A percentile compares a stretch with the other conserved stretches of the same genome.
Conservation (phyloP, 768 basidiomycete genomes). For the Phanerochaete carnosa region DNA sequence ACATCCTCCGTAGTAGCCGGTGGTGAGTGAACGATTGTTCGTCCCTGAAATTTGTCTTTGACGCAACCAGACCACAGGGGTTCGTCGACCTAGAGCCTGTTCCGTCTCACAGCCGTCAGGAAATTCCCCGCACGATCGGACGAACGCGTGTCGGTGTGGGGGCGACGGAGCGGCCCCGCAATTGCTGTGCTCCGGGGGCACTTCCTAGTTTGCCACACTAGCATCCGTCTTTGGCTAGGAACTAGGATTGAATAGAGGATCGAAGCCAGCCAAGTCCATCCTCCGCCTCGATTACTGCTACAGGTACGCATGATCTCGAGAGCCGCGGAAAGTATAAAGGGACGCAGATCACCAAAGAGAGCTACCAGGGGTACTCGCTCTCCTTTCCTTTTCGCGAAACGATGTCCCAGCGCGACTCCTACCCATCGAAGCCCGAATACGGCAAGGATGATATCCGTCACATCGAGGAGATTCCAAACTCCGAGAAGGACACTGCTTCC, state of each 20-base stretch:
- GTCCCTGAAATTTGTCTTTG: background rate
- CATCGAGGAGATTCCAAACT: background rate
- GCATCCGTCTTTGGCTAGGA: background rate
- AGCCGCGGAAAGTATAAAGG: background rate
- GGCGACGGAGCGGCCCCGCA: background rate
- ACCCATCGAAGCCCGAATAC: background rate
- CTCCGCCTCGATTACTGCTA: background rate
- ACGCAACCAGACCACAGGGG: background rate
- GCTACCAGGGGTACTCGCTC: background rate
- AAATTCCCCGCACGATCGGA: background rate
- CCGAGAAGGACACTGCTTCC: background rate
- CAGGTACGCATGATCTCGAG: background rate
- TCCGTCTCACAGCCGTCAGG: background rate
- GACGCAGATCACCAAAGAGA: background rate
- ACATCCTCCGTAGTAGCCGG: background rate
- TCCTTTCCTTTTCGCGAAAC: background rate
- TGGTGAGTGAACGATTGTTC: background rate
- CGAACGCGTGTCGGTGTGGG: background rate
- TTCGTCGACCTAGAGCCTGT: background rate
- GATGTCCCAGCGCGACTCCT: constrained; percentile 9
- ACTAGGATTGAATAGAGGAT: background rate
- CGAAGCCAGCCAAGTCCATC: background rate
- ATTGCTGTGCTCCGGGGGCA: background rate
- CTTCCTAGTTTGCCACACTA: background rate
- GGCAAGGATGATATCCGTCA: background rate